Conservation (phyloP, 2,329 filamentous ascomycete genomes). For the Sporothrix curviconia region DNA sequence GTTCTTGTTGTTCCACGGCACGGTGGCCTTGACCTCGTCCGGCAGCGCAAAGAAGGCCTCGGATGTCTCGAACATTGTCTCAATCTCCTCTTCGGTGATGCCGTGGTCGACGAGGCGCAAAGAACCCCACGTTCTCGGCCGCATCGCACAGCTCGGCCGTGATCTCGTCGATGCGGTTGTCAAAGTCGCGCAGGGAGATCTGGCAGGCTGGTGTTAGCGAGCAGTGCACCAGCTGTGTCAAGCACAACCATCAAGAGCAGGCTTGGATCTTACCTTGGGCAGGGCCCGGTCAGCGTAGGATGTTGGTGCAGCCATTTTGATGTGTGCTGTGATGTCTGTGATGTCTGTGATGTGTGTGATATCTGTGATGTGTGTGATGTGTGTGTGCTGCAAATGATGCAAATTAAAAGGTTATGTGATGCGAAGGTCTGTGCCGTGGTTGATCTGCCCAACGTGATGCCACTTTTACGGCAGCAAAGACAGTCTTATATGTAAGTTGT, state of each 20-base stretch:
- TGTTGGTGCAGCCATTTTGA: constrained; percentile 17
- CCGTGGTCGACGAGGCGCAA: constrained; percentile 47
- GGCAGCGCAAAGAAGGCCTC: constrained; percentile 48
- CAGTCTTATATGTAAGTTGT: no score
- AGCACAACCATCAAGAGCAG: no score
- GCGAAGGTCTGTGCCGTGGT: no score
- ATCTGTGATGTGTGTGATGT: no score
- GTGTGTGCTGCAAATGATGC: no score
- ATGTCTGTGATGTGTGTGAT: neutral
- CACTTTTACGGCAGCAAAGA: no score
- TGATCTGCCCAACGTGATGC: no score
- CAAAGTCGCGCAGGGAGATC: constrained; percentile 50
- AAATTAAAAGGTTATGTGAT: no score
- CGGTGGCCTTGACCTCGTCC: constrained; percentile 43
- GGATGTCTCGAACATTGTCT: constrained; percentile 30
- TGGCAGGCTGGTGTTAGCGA: constrained; percentile 16
- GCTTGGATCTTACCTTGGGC: constrained; percentile 13
- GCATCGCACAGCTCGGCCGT: constrained; percentile 45
- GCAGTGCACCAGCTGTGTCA: neutral
- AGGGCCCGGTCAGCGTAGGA: constrained; percentile 16
- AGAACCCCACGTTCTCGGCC: constrained; percentile 54
- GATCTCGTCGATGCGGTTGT: constrained; percentile 46
- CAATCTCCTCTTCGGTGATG: constrained; percentile 36
- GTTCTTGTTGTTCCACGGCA: constrained; percentile 50
- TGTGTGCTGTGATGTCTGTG: neutral